phyloP scores from a whole-genome alignment of 495 filamentous ascomycete genomes.

The Penicillium steckii region DNA sequence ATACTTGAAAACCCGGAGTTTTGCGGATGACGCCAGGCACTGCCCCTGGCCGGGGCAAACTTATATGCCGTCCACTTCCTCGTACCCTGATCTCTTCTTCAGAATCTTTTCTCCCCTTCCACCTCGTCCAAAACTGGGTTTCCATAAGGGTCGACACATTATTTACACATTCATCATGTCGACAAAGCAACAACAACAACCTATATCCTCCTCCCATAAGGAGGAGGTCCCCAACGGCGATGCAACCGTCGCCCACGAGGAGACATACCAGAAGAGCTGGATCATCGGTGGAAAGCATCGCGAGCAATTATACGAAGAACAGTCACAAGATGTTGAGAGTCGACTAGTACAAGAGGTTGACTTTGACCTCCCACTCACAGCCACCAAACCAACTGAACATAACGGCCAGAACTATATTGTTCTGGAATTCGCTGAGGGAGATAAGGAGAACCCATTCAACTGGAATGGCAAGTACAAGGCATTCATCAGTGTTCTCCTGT shows the following conservation, averaged over 20 bases:
- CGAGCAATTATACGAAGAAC: conserved; percentile 13
- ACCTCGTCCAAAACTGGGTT: background rate
- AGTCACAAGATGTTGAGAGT: conserved; percentile 22
- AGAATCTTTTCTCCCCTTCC: background rate
- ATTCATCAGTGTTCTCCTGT: conserved; percentile 43
- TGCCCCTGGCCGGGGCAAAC: background rate
- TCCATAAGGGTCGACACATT: background rate
- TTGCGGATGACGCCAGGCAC: conserved; percentile 19
- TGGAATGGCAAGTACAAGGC: conserved; percentile 37
- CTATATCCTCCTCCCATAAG: conserved; percentile 24
- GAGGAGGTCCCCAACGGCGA: conserved; percentile 21
- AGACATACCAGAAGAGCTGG: conserved; percentile 19
- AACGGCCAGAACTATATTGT: conserved; percentile 34
- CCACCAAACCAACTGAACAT: conserved; percentile 27
- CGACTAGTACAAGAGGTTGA: conserved; percentile 37
- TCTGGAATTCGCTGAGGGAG: conserved; percentile 37
- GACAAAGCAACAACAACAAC: conserved; percentile 20
- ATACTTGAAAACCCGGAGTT: conserved; percentile 12
- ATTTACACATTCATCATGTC: conserved; percentile 14
- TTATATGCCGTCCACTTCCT: conserved; percentile 9
- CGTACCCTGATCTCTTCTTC: background rate
- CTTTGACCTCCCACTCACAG: conserved; percentile 41
- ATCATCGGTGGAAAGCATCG: conserved; percentile 39
- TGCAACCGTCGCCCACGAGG: background rate
- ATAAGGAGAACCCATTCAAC: conserved; percentile 48